Conservation (phyloP, 1,284 basidiomycete genomes). For the Naganishia sp. region DNA sequence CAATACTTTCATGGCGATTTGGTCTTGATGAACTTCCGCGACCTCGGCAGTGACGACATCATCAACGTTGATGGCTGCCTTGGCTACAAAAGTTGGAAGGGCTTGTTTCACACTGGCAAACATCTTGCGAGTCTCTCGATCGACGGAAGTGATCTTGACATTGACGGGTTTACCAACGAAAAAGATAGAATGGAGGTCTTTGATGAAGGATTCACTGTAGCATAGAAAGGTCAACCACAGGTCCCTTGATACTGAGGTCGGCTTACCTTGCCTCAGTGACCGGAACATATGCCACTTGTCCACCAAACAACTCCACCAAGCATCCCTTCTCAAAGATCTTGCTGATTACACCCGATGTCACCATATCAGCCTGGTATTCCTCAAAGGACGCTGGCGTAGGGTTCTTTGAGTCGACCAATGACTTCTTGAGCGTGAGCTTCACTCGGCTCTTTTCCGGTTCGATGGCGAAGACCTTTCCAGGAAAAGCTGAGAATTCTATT, state of each 20-base stretch:
- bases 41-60: conserved; percentile 70
- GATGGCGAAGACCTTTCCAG: conserved; percentile 73
- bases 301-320: conserved; percentile 87
- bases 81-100: conserved; percentile 61
- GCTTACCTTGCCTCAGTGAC: conserved; percentile 74
- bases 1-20: conserved; percentile 71
- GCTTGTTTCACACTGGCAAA: conserved; percentile 87
- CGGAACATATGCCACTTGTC: conserved; percentile 80
- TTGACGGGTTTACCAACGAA: conserved; percentile 79
- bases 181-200: conserved; percentile 70
- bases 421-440: conserved; percentile 87
- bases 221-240: conserved; percentile 18
- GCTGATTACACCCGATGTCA: conserved; percentile 82
- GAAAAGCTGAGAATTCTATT: conserved; percentile 11
- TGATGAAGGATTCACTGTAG: conserved; percentile 64
- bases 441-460: conserved; percentile 81
- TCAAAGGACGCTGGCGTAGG: conserved; percentile 69
- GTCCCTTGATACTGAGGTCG: neutral
- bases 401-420: conserved; percentile 76
- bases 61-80: conserved; percentile 73
- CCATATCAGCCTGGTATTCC: conserved; percentile 67
- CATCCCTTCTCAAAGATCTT: conserved; percentile 75
- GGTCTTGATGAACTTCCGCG: conserved; percentile 78
- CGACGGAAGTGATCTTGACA: conserved; percentile 77
- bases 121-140: conserved; percentile 66